Evolutionary conservation across 495 filamentous ascomycete species (phyloP).

Genomic region (Aspergillus avenaceus): DNA sequence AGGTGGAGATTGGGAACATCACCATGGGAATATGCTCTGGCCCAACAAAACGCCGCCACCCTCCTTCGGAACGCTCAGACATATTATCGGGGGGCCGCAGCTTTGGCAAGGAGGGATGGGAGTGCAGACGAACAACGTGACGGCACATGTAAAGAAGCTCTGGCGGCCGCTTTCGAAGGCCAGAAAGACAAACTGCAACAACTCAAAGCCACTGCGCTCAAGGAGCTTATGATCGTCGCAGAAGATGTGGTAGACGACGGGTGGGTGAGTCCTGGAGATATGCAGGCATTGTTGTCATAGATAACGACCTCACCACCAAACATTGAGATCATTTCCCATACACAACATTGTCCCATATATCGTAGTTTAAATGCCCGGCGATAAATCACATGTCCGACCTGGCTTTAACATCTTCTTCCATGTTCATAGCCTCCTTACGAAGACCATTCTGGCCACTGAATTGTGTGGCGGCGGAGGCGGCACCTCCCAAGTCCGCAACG

Average conservation of each 20-base stretch:
- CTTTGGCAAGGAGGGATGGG: constrained; percentile 39
- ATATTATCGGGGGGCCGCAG: constrained; percentile 59
- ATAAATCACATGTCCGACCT: constrained; percentile 16
- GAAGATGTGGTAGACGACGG: constrained; percentile 51
- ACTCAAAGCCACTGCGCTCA: constrained; percentile 25
- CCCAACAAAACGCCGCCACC: constrained; percentile 42
- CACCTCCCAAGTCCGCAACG: constrained; percentile 66
- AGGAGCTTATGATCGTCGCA: constrained; percentile 32
- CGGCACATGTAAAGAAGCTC: constrained; percentile 40
- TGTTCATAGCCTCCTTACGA: constrained; percentile 39
- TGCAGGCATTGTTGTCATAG: constrained; percentile 35
- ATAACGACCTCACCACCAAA: not conserved
- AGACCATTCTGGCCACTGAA: constrained; percentile 36
- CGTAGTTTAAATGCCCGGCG: not conserved
- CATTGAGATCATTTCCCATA: not conserved
- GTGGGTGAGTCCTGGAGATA: constrained; percentile 32
- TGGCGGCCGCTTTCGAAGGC: constrained; percentile 41
- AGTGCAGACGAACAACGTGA: constrained; percentile 43
- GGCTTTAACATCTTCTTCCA: constrained; percentile 40
- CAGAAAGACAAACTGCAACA: constrained; percentile 36
- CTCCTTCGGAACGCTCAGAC: constrained; percentile 60
- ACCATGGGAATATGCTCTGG: constrained; percentile 41
- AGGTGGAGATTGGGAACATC: constrained; percentile 50
- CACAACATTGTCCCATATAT: not conserved
- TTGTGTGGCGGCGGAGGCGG: constrained; percentile 46